Conservation (phyloP, 495 filamentous ascomycete genomes). For the Aspergillus hancockii region DNA sequence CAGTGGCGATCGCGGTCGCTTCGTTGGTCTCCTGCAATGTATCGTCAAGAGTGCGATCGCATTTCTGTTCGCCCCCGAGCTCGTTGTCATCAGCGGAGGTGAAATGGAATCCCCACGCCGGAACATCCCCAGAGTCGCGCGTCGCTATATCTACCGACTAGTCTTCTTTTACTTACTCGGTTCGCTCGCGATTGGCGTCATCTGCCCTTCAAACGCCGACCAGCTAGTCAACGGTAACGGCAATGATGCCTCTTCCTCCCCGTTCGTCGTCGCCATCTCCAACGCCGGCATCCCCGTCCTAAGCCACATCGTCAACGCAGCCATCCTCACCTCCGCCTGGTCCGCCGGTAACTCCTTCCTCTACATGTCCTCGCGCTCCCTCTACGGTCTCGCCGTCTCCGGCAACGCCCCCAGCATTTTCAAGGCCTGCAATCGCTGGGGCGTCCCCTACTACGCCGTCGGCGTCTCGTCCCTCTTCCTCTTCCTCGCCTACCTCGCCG, state of each 20-base stretch:
- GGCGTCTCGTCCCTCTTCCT: slow-evolving; percentile 35
- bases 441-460: slow-evolving; percentile 51
- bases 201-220: slow-evolving; percentile 51
- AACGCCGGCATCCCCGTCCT: slow-evolving; percentile 66
- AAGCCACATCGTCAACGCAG: slow-evolving; percentile 75
- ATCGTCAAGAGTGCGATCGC: slow-evolving; percentile 54
- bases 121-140: slow-evolving; percentile 75
- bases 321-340: slow-evolving; percentile 68
- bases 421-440: slow-evolving; percentile 49
- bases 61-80: slow-evolving; percentile 57
- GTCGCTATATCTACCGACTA: slow-evolving; percentile 84
- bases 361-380: slow-evolving; percentile 74
- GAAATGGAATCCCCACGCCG: slow-evolving; percentile 77
- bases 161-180: slow-evolving; percentile 74
- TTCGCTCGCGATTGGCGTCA: slow-evolving; percentile 58
- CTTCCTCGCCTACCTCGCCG: slow-evolving; percentile 37
- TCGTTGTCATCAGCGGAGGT: slow-evolving; percentile 56
- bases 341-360: slow-evolving; percentile 78
- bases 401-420: slow-evolving; percentile 51
- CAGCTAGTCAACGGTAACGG: slow-evolving; percentile 53
- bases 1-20: slow-evolving; percentile 38
- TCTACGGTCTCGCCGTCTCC: slow-evolving; percentile 56
- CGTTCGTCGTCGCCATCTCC: slow-evolving; percentile 61
- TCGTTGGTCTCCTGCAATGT: slow-evolving; percentile 43
- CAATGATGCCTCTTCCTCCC: slow-evolving; percentile 50